Conservation (phyloP, 371 early-diverging fungal species). For the Actinomortierella wolfii region DNA sequence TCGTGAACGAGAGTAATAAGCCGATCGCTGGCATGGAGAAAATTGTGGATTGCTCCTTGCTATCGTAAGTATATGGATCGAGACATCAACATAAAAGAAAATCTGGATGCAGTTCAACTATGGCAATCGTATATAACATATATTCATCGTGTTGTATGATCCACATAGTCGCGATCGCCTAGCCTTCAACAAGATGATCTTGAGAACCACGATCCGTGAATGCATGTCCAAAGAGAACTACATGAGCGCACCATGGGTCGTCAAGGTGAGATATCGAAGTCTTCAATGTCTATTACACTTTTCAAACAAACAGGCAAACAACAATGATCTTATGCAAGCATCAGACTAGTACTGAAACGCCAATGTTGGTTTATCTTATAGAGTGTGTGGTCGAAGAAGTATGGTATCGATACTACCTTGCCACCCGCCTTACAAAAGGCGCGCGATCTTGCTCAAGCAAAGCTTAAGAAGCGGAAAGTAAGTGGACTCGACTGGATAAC, state of each 20-base stretch:
- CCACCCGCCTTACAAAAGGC: slow-evolving; percentile 54
- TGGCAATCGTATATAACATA: too few relatives aligned
- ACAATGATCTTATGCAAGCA: too few relatives aligned
- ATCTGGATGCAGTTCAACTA: too few relatives aligned
- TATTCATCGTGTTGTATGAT: background rate
- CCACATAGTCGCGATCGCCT: slow-evolving; percentile 64
- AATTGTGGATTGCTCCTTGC: slow-evolving; percentile 32
- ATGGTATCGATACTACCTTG: slow-evolving; percentile 54
- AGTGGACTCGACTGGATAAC: slow-evolving; percentile 4
- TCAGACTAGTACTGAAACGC: background rate
- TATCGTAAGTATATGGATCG: slow-evolving; percentile 14
- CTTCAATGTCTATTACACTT: too few relatives aligned
- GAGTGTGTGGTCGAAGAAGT: slow-evolving; percentile 51
- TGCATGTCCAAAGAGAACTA: slow-evolving; percentile 68
- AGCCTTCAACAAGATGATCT: slow-evolving; percentile 68
- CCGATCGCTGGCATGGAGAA: slow-evolving; percentile 32
- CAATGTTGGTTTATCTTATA: slow-evolving; percentile 7
- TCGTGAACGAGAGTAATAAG: slow-evolving; percentile 18
- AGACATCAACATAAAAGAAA: too few relatives aligned
- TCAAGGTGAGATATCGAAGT: slow-evolving; percentile 54
- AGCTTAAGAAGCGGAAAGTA: slow-evolving; percentile 53
- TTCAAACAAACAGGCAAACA: too few relatives aligned
- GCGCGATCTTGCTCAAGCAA: slow-evolving; percentile 50
- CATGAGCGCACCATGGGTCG: slow-evolving; percentile 75
- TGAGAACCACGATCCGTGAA: slow-evolving; percentile 74